Evolutionary conservation across 352 stramenopile genomes (phyloP), one percentile per base, ranked within the genome.

Genomic region (Halophytophthora polymorphica): DNA sequence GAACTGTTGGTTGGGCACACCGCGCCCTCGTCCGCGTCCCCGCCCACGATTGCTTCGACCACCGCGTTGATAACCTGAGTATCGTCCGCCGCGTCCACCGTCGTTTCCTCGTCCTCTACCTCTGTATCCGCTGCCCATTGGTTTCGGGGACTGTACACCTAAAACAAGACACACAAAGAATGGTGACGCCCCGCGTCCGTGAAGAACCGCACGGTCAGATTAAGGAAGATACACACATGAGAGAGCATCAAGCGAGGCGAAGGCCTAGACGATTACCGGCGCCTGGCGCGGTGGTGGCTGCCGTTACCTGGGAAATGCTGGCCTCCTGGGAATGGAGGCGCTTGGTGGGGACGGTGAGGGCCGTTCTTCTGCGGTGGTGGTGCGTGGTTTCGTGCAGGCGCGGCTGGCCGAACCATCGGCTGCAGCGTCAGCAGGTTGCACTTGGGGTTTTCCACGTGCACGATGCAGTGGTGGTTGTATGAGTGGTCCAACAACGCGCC

Each of bases 381-480:
- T 49, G 46, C 42, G 43, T 57, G 25, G 25, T 44, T 58, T 17
- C 59, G 62, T 14, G 34, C 38, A 12, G 38, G 18, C 39, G 62
- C 64, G 36, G 23, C 25, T 40, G 63, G 69, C 37, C 64, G 68
- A 31, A 73, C 64, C 76, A 88, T 80, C 35, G 82, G 76, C 23
- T 79, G 67, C 22, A 94, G 50, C 11, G 61, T 81, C 13, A 92
- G 54, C 38, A 95, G 25, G 43, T 95, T 95, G 53, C 83, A 90
- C 14, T 66, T 71, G 0, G 84, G 82, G 40, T 76, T 85, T 45
- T 85, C 60, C n/a, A 95, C 77, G 56, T 95, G 77, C n/a, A 95
- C 84, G 34, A 95, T 84, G 34, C 82, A 93, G 23, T 73, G 54
- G 12, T 64, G 71, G 25, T 69, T 56, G 51, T 89, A 76, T 14